These are phyloP conservation scores for Fusarium tupiense DNA, from an alignment of 2,329 filamentous ascomycete species.

Conservation along the genomic window DNA sequence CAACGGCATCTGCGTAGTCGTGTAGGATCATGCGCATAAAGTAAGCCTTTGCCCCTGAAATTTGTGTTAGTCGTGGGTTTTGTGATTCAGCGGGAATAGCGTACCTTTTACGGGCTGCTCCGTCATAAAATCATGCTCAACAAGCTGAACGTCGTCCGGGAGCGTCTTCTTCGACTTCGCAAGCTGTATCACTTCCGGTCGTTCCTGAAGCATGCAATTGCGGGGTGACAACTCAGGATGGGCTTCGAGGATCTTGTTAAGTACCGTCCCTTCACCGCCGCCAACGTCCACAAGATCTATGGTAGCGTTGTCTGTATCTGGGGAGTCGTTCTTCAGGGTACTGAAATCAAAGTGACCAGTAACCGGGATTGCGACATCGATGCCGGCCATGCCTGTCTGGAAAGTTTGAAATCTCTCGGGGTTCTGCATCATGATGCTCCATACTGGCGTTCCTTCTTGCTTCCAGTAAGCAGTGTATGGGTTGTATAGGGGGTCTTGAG, in stretches of 20 bases:
- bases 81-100: not conserved
- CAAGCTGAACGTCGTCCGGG: slow-evolving; percentile 30
- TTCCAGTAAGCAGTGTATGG: slow-evolving; percentile 46
- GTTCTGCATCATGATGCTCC: slow-evolving; percentile 47
- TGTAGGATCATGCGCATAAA: slow-evolving; percentile 50
- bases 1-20: slow-evolving; percentile 44
- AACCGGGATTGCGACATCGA: slow-evolving; percentile 47
- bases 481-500: slow-evolving; percentile 44
- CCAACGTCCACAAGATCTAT: slow-evolving; percentile 47
- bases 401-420: slow-evolving; percentile 44
- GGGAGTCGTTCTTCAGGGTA: slow-evolving; percentile 34
- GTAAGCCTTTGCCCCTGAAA: slow-evolving; percentile 48
- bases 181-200: slow-evolving; percentile 41
- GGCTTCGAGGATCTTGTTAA: slow-evolving; percentile 45
- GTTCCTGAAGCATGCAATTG: slow-evolving; percentile 43
- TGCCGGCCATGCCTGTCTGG: slow-evolving; percentile 46
- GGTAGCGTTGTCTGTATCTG: slow-evolving; percentile 25
- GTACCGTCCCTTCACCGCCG: slow-evolving; percentile 44
- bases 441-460: slow-evolving; percentile 48
- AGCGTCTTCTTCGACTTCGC: slow-evolving; percentile 32
- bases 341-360: slow-evolving; percentile 47
- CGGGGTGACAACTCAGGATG: slow-evolving; percentile 40
- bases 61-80: not conserved
- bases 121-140: slow-evolving; percentile 45
- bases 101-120: slow-evolving; percentile 46